A percentile compares a stretch with the other conserved stretches of the same genome.
phyloP scores from a whole-genome alignment of 306 rosid genomes.

The Purshia tridentata region DNA sequence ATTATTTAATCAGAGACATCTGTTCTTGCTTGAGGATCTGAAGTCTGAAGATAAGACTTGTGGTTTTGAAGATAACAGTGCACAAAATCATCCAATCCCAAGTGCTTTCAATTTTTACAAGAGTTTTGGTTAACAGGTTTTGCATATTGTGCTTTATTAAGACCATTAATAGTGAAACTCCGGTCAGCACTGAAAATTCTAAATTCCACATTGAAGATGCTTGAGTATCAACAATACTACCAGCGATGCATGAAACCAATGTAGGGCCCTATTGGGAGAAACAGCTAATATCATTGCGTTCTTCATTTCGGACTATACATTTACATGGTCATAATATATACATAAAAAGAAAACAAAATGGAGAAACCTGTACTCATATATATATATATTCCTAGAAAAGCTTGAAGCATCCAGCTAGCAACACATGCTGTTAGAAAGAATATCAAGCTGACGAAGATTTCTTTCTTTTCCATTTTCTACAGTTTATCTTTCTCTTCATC shows the following conservation, averaged over 20 bases:
- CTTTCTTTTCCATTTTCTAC: background rate
- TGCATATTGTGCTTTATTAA: background rate
- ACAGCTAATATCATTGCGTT: background rate
- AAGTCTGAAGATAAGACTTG: background rate
- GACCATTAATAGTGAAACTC: too few relatives aligned
- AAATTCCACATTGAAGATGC: background rate
- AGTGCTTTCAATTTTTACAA: background rate
- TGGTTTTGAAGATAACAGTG: background rate
- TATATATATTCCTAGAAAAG: background rate
- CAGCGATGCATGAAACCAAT: background rate
- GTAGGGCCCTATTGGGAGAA: background rate
- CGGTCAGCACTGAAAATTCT: too few relatives aligned
- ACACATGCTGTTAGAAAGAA: background rate
- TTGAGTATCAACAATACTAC: background rate
- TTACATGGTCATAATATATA: constrained; percentile 1
- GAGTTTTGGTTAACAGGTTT: background rate
- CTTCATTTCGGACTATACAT: background rate
- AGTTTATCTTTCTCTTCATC: background rate
- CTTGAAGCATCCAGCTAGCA: background rate
- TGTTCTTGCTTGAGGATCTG: too few relatives aligned
- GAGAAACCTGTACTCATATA: background rate
- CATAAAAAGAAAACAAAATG: background rate
- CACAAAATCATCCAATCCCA: background rate
- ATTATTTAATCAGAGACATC: background rate
- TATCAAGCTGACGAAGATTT: background rate